Evolutionary conservation across 306 rosid genomes (phyloP).

Genomic region (Trichosanthes cucumerina): DNA sequence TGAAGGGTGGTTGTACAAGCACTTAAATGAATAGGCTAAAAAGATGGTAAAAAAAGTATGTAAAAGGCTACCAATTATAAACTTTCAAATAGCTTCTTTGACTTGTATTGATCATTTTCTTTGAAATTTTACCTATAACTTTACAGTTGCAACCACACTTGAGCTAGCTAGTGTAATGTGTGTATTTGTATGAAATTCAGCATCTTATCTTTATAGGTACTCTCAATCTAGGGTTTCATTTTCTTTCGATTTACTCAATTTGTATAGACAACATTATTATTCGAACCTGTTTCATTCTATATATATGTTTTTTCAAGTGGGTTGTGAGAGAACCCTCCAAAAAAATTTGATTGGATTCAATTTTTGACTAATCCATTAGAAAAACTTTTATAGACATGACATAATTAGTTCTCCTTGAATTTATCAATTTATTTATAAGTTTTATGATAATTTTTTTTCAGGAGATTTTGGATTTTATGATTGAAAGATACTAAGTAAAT

Average conservation of each 20-base stretch:
- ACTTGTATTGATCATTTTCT: not conserved
- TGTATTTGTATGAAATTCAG: not conserved
- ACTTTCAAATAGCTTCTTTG: not conserved
- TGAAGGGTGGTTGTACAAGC: not conserved
- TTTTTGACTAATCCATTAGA: not conserved
- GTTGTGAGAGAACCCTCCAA: not conserved
- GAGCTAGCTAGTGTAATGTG: not conserved
- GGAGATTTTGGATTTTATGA: not conserved
- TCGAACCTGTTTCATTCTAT: not conserved
- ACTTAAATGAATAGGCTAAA: not conserved
- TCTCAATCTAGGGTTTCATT: not conserved
- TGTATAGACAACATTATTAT: not conserved
- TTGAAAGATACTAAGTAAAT: too few species aligned
- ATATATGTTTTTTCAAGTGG: not conserved
- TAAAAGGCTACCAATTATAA: not conserved
- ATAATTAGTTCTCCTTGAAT: not conserved
- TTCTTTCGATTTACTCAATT: not conserved
- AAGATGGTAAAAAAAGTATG: not conserved
- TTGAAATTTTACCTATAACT: not conserved
- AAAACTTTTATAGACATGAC: not conserved
- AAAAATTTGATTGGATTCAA: not conserved
- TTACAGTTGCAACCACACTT: not conserved
- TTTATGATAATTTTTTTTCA: too few species aligned
- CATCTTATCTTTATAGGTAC: not conserved
- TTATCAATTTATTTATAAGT: not conserved